Evolutionary conservation across 768 basidiomycete species (phyloP).

Genomic region (Trametes coccinea): DNA sequence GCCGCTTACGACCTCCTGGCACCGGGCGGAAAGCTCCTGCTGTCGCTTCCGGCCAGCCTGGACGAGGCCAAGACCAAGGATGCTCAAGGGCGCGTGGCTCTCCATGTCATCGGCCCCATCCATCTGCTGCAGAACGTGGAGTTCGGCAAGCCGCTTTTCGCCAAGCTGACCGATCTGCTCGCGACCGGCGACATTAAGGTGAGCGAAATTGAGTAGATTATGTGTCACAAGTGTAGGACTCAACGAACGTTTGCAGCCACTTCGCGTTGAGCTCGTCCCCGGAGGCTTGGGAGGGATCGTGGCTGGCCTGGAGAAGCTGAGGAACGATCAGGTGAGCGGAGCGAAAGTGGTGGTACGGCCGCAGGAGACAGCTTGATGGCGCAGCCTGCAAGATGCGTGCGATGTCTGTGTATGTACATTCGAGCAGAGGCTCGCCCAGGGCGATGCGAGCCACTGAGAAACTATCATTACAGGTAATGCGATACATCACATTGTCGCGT

Average conservation of each 20-base stretch:
- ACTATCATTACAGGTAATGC: too few relatives aligned
- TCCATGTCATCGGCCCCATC: constrained; percentile 39
- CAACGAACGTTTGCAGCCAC: constrained; percentile 14
- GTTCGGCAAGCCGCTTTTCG: constrained; percentile 24
- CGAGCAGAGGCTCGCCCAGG: too few relatives aligned
- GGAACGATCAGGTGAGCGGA: constrained; percentile 17
- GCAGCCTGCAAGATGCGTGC: too few relatives aligned
- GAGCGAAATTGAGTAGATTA: too few relatives aligned
- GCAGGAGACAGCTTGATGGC: not conserved
- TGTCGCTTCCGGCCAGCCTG: constrained; percentile 9
- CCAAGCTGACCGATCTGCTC: constrained; percentile 20
- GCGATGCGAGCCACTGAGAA: too few relatives aligned
- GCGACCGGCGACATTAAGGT: constrained; percentile 27
- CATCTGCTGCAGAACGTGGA: constrained; percentile 10
- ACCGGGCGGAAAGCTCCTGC: constrained; percentile 22
- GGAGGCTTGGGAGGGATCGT: constrained; percentile 25
- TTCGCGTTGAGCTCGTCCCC: constrained; percentile 25
- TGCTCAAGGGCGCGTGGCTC: constrained; percentile 45
- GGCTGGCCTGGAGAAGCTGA: constrained; percentile 21
- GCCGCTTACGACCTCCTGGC: constrained; percentile 24
- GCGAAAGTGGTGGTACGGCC: constrained; percentile 28
- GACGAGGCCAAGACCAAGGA: constrained; percentile 14
- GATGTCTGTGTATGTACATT: too few relatives aligned
- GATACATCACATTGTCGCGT: too few relatives aligned
- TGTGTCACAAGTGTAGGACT: not conserved